Conservation (phyloP, 208 protist genomes). For the Leptomonas seymouri region DNA sequence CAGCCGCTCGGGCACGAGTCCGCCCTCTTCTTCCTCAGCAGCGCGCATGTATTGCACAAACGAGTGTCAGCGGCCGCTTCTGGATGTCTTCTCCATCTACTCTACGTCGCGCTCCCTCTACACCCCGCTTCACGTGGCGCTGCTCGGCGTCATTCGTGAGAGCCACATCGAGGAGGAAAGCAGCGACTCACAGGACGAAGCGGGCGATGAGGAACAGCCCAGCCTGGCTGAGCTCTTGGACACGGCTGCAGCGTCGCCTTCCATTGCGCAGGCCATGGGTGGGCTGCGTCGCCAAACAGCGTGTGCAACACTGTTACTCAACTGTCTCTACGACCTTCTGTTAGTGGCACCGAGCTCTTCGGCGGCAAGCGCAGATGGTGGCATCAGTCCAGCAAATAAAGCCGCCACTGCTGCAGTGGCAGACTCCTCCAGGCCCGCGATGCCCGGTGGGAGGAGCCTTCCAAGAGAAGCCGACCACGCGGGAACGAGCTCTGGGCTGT, state of each 20-base stretch:
- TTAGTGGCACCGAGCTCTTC: slow-evolving; percentile 5
- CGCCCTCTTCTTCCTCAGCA: background rate
- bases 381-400: background rate
- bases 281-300: slow-evolving; percentile 26
- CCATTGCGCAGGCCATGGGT: background rate
- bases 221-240: background rate
- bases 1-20: background rate
- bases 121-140: slow-evolving; percentile 68
- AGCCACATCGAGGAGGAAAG: slow-evolving; percentile 17
- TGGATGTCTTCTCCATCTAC: slow-evolving; percentile 39
- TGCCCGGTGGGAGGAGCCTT: background rate
- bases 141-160: slow-evolving; percentile 59
- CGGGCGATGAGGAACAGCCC: background rate
- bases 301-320: slow-evolving; percentile 45
- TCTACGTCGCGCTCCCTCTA: slow-evolving; percentile 50
- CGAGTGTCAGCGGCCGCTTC: slow-evolving; percentile 24
- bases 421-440: background rate
- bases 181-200: background rate
- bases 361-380: background rate
- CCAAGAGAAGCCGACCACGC: background rate
- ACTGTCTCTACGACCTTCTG: slow-evolving; percentile 46
- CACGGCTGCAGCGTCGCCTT: background rate
- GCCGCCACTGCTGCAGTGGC: background rate
- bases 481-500: background rate
- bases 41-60: slow-evolving; percentile 18